Conservation (phyloP, 441 rosid genomes). For the Adansonia gregorii region DNA sequence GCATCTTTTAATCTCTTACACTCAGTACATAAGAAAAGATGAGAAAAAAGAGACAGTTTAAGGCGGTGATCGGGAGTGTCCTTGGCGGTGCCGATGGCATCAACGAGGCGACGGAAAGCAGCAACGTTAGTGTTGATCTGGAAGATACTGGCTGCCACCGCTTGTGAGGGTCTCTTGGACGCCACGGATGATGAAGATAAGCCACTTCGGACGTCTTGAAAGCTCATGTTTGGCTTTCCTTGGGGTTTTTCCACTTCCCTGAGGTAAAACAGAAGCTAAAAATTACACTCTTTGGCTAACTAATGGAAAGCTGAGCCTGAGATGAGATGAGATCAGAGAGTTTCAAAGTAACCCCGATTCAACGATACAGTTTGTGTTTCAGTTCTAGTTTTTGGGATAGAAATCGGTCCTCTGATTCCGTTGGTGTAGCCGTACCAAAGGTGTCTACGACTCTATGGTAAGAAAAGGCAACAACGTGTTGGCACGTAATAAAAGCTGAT, state of each 20-base stretch:
- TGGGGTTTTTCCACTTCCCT: constrained; percentile 1
- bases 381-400: background rate
- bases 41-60: constrained; percentile 42
- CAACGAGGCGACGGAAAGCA: constrained; percentile 69
- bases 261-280: background rate
- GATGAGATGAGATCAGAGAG: background rate
- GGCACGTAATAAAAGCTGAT: background rate
- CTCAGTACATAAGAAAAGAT: background rate
- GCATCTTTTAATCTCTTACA: background rate
- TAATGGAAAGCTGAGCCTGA: too few relatives aligned
- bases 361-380: background rate
- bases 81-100: constrained; percentile 61
- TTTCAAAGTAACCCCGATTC: background rate
- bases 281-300: background rate
- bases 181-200: constrained; percentile 36
- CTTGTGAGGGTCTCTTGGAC: constrained; percentile 58
- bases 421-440: background rate
- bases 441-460: too few relatives aligned
- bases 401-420: background rate
- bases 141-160: constrained; percentile 69
- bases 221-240: constrained; percentile 49
- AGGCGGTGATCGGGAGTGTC: constrained; percentile 73
- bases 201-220: constrained; percentile 52
- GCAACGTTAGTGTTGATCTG: constrained; percentile 74
- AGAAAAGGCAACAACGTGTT: background rate